These are phyloP conservation scores for Melastoma candidum DNA, from an alignment of 441 rosid species.

Conservation along the genomic window DNA sequence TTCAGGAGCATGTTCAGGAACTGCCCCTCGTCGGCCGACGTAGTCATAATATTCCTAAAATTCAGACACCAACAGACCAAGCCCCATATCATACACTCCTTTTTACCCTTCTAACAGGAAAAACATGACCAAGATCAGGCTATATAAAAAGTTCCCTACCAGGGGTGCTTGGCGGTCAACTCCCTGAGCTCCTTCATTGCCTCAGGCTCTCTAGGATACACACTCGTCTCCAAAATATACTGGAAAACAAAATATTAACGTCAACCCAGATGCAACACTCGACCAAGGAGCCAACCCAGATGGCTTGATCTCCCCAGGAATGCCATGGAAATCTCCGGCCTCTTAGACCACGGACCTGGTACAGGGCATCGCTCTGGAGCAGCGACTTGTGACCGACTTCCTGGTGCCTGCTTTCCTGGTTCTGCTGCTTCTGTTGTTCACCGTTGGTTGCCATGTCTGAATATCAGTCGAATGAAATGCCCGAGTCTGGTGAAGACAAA, in stretches of 20 bases:
- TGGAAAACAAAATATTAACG: slow-evolving; percentile 5
- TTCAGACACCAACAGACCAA: background rate
- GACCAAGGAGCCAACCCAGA: too few relatives aligned
- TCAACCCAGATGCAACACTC: background rate
- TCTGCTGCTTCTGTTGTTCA: slow-evolving; percentile 20
- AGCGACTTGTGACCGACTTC: slow-evolving; percentile 94
- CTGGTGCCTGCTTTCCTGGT: slow-evolving; percentile 43
- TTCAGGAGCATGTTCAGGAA: slow-evolving; percentile 81
- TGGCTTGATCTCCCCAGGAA: background rate
- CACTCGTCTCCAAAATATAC: slow-evolving; percentile 97
- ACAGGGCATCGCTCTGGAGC: slow-evolving; percentile 78
- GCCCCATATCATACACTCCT: background rate
- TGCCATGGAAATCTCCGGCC: background rate
- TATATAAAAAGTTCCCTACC: slow-evolving; percentile 27
- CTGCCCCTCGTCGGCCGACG: slow-evolving; percentile 95
- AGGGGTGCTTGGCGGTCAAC: slow-evolving; percentile 79
- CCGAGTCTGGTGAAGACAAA: slow-evolving; percentile 4
- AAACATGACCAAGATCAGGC: too few relatives aligned
- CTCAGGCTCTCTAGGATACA: slow-evolving; percentile 91
- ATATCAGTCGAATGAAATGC: background rate
- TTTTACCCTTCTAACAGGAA: too few relatives aligned
- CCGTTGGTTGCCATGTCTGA: slow-evolving; percentile 33
- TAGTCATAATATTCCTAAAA: slow-evolving; percentile 78
- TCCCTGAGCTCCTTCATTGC: slow-evolving; percentile 92
- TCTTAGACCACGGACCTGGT: slow-evolving; percentile 40